Conservation (phyloP, 129 eudicot species). For the Artemisia tridentata region DNA sequence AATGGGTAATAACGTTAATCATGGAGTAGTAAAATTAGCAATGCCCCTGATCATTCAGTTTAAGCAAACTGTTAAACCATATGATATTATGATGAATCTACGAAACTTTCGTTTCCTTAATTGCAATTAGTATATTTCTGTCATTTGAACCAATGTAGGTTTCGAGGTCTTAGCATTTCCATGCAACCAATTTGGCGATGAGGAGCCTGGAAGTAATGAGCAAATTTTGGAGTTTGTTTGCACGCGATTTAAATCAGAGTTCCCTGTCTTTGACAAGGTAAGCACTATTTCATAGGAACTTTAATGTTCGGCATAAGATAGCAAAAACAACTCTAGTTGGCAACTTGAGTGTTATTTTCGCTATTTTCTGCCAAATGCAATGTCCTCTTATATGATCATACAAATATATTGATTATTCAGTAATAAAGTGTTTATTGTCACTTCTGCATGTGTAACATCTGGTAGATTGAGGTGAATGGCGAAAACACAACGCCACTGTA, state of each 20-base stretch:
- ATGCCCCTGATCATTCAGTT: neutral
- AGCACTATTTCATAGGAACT: neutral
- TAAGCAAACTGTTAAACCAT: neutral
- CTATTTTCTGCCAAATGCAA: neutral
- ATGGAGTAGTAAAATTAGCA: neutral
- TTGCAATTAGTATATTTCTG: neutral
- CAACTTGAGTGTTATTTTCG: neutral
- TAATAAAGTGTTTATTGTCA: neutral
- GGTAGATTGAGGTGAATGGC: slow-evolving; percentile 84
- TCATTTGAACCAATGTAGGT: slow-evolving; percentile 36
- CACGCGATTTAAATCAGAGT: slow-evolving; percentile 84
- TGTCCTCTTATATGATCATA: neutral
- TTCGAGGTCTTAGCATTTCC: slow-evolving; percentile 89
- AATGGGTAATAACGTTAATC: neutral
- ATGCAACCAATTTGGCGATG: slow-evolving; percentile 86
- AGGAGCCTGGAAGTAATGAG: slow-evolving; percentile 84
- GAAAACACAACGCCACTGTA: slow-evolving; percentile 59
- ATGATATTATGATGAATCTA: neutral
- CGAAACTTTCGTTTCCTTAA: neutral
- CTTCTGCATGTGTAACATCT: neutral
- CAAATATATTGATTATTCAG: slow-evolving; percentile 1
- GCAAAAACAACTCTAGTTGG: neutral
- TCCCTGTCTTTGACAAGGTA: slow-evolving; percentile 80
- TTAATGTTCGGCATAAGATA: neutral
- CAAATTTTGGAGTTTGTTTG: slow-evolving; percentile 78